A percentile compares a stretch with the other conserved stretches of the same genome.
Conservation (phyloP, 192 early-diverging fungal genomes). For the Coemansia sp. region DNA sequence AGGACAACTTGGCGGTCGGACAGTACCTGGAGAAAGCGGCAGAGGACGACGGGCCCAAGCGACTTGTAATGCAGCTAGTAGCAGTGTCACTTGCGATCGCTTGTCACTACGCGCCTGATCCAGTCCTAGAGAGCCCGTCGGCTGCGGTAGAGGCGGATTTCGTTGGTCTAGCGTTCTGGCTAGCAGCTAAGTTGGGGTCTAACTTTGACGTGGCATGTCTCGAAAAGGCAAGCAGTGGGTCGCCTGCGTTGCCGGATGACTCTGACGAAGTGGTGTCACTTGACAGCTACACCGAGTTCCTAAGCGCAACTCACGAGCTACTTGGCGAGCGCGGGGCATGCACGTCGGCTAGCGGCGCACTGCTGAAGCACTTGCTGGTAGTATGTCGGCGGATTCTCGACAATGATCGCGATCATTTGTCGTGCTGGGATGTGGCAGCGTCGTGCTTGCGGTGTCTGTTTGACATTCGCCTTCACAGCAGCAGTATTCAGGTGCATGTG, state of each 20-base stretch:
- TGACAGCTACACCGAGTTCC: slow-evolving; percentile 8
- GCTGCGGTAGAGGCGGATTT: slow-evolving; percentile 20
- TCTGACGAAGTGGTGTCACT: slow-evolving; percentile 1
- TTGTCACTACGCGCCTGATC: slow-evolving; percentile 22
- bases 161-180: slow-evolving; percentile 31
- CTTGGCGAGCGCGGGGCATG: slow-evolving; percentile 49
- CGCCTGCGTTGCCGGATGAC: not conserved
- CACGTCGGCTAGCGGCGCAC: slow-evolving; percentile 34
- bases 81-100: slow-evolving; percentile 24
- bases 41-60: not conserved
- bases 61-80: slow-evolving; percentile 19
- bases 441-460: slow-evolving; percentile 43
- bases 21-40: not conserved
- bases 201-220: not conserved
- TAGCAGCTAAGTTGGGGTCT: slow-evolving; percentile 21
- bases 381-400: slow-evolving; percentile 10
- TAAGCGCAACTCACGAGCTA: slow-evolving; percentile 20
- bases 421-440: slow-evolving; percentile 23
- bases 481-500: slow-evolving; percentile 17
- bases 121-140: slow-evolving; percentile 10
- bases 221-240: not conserved
- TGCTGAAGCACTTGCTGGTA: slow-evolving; percentile 30
- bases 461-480: slow-evolving; percentile 42
- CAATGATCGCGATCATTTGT: not conserved
- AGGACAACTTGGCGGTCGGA: not conserved